These are phyloP conservation scores for Verbena officinalis DNA, from an alignment of 257 asterid genomes.

Conservation along the genomic window DNA sequence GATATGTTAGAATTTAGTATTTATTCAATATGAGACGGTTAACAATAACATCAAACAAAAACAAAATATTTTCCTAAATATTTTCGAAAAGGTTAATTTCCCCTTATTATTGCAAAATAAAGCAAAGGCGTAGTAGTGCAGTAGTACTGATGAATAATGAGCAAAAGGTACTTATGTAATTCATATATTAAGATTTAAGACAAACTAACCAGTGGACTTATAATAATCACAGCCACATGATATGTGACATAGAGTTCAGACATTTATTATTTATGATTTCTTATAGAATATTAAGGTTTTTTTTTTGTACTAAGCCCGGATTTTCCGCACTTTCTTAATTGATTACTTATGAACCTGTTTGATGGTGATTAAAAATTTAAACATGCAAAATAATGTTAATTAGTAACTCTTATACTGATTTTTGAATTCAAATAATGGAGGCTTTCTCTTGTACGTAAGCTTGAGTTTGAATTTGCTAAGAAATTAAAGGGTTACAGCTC, in stretches of 20 bases:
- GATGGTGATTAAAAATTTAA: neutral
- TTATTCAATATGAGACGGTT: too few relatives aligned
- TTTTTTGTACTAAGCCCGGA: neutral
- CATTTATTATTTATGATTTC: neutral
- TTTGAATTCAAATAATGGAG: neutral
- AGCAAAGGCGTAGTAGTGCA: neutral
- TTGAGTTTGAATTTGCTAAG: constrained; percentile 12
- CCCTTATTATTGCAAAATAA: constrained; percentile 10
- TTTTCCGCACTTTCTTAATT: neutral
- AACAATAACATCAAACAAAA: neutral
- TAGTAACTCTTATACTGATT: neutral
- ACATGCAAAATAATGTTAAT: neutral
- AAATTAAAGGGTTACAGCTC: constrained; percentile 4
- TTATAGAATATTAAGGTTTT: neutral
- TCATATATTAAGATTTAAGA: constrained; percentile 19
- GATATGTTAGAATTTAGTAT: too few relatives aligned
- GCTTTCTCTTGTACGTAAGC: constrained; percentile 2
- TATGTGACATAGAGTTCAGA: neutral
- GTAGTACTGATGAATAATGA: constrained; percentile 9
- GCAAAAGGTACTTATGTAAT: neutral
- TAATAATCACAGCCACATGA: neutral
- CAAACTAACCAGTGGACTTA: neutral
- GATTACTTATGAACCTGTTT: neutral
- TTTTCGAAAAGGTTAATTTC: constrained; percentile 3
- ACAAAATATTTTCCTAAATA: constrained; percentile 1